A percentile compares a stretch with the other conserved stretches of the same genome.
These are phyloP conservation scores for Infundibulicybe gibba DNA, from an alignment of 768 basidiomycete genomes.

Conservation along the genomic window DNA sequence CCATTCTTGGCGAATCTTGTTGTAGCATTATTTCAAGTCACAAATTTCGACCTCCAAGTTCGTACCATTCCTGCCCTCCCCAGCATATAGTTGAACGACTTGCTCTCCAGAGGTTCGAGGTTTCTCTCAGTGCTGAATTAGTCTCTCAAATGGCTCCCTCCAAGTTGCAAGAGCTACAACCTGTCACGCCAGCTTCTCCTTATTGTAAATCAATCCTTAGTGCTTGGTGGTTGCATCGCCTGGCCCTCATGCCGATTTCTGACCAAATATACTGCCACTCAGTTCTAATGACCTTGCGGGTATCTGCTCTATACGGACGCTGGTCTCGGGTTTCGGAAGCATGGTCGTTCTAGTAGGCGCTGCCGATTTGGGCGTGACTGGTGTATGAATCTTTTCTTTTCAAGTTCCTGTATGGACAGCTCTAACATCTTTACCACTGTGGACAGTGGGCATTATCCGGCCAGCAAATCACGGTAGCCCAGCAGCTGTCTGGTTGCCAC, in stretches of 20 bases:
- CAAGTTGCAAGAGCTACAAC: slow-evolving; percentile 34
- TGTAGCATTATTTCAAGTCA: slow-evolving; percentile 24
- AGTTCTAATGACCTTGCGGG: slow-evolving; percentile 45
- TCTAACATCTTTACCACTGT: neutral
- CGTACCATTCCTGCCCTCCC: slow-evolving; percentile 1
- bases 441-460: slow-evolving; percentile 38
- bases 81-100: neutral
- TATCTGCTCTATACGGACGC: slow-evolving; percentile 45
- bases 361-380: slow-evolving; percentile 24
- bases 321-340: slow-evolving; percentile 30
- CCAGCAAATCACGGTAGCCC: slow-evolving; percentile 22
- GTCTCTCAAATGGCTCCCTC: neutral
- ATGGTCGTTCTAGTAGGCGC: slow-evolving; percentile 28
- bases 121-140: neutral
- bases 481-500: slow-evolving; percentile 28
- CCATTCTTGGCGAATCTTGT: slow-evolving; percentile 35
- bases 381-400: slow-evolving; percentile 30
- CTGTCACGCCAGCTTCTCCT: slow-evolving; percentile 38
- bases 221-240: slow-evolving; percentile 36
- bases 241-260: too few relatives aligned
- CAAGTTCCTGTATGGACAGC: neutral
- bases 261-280: neutral
- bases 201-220: slow-evolving; percentile 38
- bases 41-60: slow-evolving; percentile 19
- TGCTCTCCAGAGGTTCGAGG: slow-evolving; percentile 9